Conservation (phyloP, 805 yeast species). For the Metschnikowia kunwiensis region DNA sequence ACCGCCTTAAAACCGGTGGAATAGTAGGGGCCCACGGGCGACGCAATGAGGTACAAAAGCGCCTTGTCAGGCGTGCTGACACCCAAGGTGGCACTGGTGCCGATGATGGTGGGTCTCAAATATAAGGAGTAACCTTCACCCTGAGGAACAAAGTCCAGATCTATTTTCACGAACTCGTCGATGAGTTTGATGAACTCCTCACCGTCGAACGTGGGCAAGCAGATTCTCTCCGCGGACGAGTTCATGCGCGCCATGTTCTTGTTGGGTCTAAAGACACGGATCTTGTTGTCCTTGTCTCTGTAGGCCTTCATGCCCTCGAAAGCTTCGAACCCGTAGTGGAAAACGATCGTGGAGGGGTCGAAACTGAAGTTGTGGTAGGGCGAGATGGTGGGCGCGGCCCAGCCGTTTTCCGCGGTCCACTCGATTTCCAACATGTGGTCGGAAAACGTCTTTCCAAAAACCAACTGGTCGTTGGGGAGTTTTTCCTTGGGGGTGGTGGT, state of each 20-base stretch:
- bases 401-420: slow-evolving; percentile 75
- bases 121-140: slow-evolving; percentile 89
- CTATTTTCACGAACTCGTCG: slow-evolving; percentile 71
- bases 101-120: slow-evolving; percentile 92
- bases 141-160: slow-evolving; percentile 74
- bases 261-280: slow-evolving; percentile 87
- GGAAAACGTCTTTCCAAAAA: slow-evolving; percentile 58
- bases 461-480: slow-evolving; percentile 39
- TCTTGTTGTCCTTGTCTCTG: slow-evolving; percentile 46
- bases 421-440: slow-evolving; percentile 86
- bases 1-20: slow-evolving; percentile 93
- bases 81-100: slow-evolving; percentile 86
- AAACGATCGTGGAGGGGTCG: slow-evolving; percentile 87
- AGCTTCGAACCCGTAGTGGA: slow-evolving; percentile 92
- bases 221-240: slow-evolving; percentile 81
- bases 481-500: slow-evolving; percentile 36
- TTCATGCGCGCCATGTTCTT: slow-evolving; percentile 92
- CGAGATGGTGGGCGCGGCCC: slow-evolving; percentile 85
- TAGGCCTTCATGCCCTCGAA: slow-evolving; percentile 97
- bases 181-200: slow-evolving; percentile 74
- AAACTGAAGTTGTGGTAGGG: slow-evolving; percentile 75
- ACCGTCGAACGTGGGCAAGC: slow-evolving; percentile 80
- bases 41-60: slow-evolving; percentile 77
- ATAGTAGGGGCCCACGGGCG: slow-evolving; percentile 95
- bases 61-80: slow-evolving; percentile 82